Percentiles rank a stretch among this genome's conserved stretches.
Conservation (phyloP, 2,329 filamentous ascomycete species). For the Scedosporium minutisporum region DNA sequence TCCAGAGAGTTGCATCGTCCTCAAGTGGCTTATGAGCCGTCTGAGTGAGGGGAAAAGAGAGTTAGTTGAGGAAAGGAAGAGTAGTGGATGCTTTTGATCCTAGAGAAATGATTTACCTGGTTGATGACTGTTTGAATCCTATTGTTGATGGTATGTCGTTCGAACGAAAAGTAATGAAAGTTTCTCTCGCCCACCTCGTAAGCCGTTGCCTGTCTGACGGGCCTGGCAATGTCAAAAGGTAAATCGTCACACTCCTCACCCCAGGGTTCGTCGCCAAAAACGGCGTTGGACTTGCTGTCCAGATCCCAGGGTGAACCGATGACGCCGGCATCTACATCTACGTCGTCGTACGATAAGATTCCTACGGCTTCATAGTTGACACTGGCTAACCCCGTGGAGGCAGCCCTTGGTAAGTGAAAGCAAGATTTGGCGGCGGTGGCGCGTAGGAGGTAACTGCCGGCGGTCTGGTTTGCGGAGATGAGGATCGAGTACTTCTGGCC, state of each 20-base stretch:
- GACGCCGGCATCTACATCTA: conserved; percentile 5
- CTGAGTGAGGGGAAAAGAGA: not conserved
- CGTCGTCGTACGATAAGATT: conserved; percentile 11
- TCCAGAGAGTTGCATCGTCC: conserved; percentile 10
- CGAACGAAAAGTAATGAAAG: conserved; percentile 7
- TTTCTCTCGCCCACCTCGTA: conserved; percentile 12
- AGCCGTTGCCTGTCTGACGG: conserved; percentile 9
- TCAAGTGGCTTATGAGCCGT: conserved; percentile 10
- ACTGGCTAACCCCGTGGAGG: not conserved
- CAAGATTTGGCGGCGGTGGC: conserved; percentile 9
- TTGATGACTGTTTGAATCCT: conserved; percentile 9
- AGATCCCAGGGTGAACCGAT: conserved; percentile 12
- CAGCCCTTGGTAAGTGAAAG: not conserved
- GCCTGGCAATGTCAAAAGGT: conserved; percentile 13
- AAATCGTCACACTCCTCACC: conserved; percentile 9
- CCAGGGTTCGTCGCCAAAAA: conserved; percentile 4
- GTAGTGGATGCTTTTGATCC: not conserved
- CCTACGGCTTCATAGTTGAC: conserved; percentile 11
- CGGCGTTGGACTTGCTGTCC: not conserved
- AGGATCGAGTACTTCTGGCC: conserved; percentile 29
- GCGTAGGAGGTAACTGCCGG: conserved; percentile 13
- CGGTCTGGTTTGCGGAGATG: conserved; percentile 18
- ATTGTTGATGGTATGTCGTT: not conserved
- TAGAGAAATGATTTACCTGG: not conserved
- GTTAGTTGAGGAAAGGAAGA: not conserved